phyloP scores from a whole-genome alignment of 352 stramenopile genomes.

The Nothophytophthora sp. region DNA sequence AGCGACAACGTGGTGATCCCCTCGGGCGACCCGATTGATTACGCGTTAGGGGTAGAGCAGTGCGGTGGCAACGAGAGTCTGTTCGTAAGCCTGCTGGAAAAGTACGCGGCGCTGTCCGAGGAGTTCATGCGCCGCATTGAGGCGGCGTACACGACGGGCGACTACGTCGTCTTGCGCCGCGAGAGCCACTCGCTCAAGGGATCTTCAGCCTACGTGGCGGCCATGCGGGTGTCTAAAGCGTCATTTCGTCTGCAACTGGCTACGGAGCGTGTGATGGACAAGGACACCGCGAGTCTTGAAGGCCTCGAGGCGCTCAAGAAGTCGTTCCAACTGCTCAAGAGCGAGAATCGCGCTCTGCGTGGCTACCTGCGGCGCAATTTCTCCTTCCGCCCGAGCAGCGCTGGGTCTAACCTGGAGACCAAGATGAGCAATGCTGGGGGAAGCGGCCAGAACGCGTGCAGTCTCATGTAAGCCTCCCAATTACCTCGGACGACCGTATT shows the following conservation, averaged over 20 bases:
- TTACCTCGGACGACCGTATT: constrained; percentile 12
- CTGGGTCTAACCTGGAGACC: constrained; percentile 3
- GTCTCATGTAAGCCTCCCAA: constrained; percentile 49
- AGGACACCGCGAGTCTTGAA: constrained; percentile 22
- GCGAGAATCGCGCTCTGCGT: constrained; percentile 54
- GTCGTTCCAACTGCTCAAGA: constrained; percentile 39
- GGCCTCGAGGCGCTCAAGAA: constrained; percentile 25
- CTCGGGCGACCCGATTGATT: constrained; percentile 61
- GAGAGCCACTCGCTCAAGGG: constrained; percentile 70
- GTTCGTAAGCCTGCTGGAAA: constrained; percentile 66
- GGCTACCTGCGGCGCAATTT: constrained; percentile 70
- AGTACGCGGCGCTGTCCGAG: constrained; percentile 52
- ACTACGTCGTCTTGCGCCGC: constrained; percentile 50
- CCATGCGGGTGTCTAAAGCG: constrained; percentile 63
- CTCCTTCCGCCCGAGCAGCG: constrained; percentile 6
- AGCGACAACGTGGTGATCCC: constrained; percentile 65
- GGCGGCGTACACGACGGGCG: constrained; percentile 28
- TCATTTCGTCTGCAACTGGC: constrained; percentile 61
- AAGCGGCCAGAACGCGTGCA: constrained; percentile 58
- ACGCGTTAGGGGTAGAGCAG: constrained; percentile 57
- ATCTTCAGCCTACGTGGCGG: constrained; percentile 65
- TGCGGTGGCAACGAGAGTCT: constrained; percentile 67
- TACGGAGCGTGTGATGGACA: constrained; percentile 55
- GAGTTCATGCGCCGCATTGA: constrained; percentile 60
- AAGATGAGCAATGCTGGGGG: constrained; percentile 32